These are phyloP conservation scores for Phytopythium cucurbitacearum DNA, from an alignment of 352 stramenopile genomes.

Conservation along the genomic window DNA sequence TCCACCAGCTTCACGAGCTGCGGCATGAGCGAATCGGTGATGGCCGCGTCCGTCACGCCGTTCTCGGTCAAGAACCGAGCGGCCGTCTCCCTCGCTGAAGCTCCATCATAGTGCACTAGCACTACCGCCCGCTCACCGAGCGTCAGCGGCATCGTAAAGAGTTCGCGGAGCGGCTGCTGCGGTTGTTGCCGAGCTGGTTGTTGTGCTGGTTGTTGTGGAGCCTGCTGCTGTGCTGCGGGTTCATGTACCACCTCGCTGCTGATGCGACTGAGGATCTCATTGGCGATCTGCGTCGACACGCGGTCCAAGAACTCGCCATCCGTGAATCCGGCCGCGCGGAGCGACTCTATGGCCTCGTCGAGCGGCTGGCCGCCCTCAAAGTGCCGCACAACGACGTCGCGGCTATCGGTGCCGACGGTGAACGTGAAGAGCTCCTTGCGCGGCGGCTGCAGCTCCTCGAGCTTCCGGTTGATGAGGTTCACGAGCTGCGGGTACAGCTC, in stretches of 20 bases:
- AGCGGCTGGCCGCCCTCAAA: slow-evolving; percentile 59
- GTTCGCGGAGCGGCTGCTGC: slow-evolving; percentile 22
- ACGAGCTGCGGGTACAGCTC: slow-evolving; percentile 62
- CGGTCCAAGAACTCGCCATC: slow-evolving; percentile 49
- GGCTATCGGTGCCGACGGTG: slow-evolving; percentile 43
- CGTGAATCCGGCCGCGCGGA: slow-evolving; percentile 36
- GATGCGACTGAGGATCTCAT: slow-evolving; percentile 52
- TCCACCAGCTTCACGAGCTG: slow-evolving; percentile 62
- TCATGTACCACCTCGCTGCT: slow-evolving; percentile 8
- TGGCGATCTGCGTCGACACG: slow-evolving; percentile 52
- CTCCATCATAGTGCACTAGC: slow-evolving; percentile 62
- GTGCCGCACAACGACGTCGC: slow-evolving; percentile 45
- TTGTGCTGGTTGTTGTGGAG: slow-evolving; percentile 1
- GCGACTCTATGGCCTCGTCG: slow-evolving; percentile 52
- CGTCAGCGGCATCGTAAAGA: slow-evolving; percentile 68
- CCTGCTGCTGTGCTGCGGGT: slow-evolving; percentile 2
- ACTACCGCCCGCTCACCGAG: slow-evolving; percentile 39
- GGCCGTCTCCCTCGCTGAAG: slow-evolving; percentile 53
- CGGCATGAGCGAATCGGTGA: slow-evolving; percentile 34
- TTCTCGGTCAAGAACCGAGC: slow-evolving; percentile 58
- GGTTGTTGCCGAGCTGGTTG: slow-evolving; percentile 14
- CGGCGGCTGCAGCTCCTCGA: slow-evolving; percentile 46
- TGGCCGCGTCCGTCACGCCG: slow-evolving; percentile 35
- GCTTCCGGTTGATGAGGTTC: slow-evolving; percentile 46
- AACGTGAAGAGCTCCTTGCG: slow-evolving; percentile 63